phyloP scores from a whole-genome alignment of 2,329 filamentous ascomycete species.

The Davidsoniella eucalypti region DNA sequence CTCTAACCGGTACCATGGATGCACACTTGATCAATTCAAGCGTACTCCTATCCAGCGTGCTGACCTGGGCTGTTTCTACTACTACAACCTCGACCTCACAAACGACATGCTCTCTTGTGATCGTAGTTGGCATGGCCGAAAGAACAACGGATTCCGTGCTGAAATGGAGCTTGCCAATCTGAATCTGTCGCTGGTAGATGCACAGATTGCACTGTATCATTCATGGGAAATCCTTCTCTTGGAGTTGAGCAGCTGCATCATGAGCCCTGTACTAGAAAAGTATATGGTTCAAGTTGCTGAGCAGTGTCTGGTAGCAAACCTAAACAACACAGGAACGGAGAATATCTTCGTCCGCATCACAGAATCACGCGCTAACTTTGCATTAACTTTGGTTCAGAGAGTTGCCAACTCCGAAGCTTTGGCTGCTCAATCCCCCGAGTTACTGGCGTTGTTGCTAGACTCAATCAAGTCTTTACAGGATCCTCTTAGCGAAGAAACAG shows the following conservation, averaged over 20 bases:
- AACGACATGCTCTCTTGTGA: slow-evolving; percentile 62
- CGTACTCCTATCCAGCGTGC: slow-evolving; percentile 49
- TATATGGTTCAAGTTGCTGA: slow-evolving; percentile 59
- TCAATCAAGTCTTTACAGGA: slow-evolving; percentile 38
- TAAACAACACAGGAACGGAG: slow-evolving; percentile 53
- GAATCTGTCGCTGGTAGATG: slow-evolving; percentile 82
- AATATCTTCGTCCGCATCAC: slow-evolving; percentile 68
- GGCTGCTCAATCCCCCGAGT: slow-evolving; percentile 33
- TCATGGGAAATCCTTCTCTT: slow-evolving; percentile 80
- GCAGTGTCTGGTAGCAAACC: slow-evolving; percentile 66
- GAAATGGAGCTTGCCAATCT: slow-evolving; percentile 79
- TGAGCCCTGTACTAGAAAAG: slow-evolving; percentile 38
- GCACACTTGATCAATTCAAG: slow-evolving; percentile 64
- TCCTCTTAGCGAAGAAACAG: slow-evolving; percentile 34
- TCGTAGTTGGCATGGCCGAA: slow-evolving; percentile 55
- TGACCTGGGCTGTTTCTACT: slow-evolving; percentile 60
- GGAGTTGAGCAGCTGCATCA: slow-evolving; percentile 57
- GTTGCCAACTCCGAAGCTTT: slow-evolving; percentile 44
- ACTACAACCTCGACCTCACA: slow-evolving; percentile 66
- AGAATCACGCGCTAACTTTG: slow-evolving; percentile 60
- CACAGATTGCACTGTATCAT: slow-evolving; percentile 72
- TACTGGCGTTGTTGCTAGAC: slow-evolving; percentile 33
- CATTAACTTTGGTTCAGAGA: slow-evolving; percentile 66
- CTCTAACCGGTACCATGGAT: slow-evolving; percentile 55
- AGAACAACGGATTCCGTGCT: slow-evolving; percentile 55